These are phyloP conservation scores for Acrodontium crateriforme DNA, from an alignment of 2,329 filamentous ascomycete genomes.

Conservation along the genomic window DNA sequence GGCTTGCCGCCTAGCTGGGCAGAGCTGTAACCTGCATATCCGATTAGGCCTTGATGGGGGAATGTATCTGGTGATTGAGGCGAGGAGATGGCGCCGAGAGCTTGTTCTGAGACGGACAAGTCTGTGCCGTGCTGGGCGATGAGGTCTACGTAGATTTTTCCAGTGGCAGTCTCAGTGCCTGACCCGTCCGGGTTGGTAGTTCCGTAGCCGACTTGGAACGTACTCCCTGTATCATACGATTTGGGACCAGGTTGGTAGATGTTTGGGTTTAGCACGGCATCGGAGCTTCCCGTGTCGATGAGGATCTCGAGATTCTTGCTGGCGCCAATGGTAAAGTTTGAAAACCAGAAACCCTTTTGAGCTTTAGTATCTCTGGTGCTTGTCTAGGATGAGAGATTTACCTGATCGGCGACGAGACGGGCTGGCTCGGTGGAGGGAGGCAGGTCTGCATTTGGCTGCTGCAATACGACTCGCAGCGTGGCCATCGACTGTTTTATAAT, in stretches of 20 bases:
- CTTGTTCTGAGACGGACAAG: constrained; percentile 1
- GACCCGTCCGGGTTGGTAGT: constrained; percentile 1
- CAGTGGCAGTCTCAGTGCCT: too few relatives aligned
- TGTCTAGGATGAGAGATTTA: too few relatives aligned
- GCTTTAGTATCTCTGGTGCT: too few relatives aligned
- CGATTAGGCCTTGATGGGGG: constrained; percentile 3
- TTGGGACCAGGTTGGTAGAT: constrained; percentile 1
- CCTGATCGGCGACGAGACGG: too few relatives aligned
- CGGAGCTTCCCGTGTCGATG: constrained; percentile 3
- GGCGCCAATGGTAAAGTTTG: constrained; percentile 1
- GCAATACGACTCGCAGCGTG: too few relatives aligned
- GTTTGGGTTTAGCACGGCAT: constrained; percentile 2
- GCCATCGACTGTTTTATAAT: too few relatives aligned
- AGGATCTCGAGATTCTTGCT: constrained; percentile 1
- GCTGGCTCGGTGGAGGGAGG: too few relatives aligned
- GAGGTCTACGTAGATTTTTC: too few relatives aligned
- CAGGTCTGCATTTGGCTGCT: too few relatives aligned
- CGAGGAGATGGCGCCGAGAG: constrained; percentile 1
- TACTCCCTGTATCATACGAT: constrained; percentile 1
- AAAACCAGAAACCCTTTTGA: constrained; percentile 1
- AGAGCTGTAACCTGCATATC: neutral
- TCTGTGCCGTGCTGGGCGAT: constrained; percentile 1
- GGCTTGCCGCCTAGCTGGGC: constrained; percentile 2
- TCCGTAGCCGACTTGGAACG: neutral
- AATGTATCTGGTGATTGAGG: too few relatives aligned